A percentile compares a stretch with the other conserved stretches of the same genome.
Evolutionary conservation across 169 alveolate species (phyloP).

Genomic region (Plasmodium fragile): DNA sequence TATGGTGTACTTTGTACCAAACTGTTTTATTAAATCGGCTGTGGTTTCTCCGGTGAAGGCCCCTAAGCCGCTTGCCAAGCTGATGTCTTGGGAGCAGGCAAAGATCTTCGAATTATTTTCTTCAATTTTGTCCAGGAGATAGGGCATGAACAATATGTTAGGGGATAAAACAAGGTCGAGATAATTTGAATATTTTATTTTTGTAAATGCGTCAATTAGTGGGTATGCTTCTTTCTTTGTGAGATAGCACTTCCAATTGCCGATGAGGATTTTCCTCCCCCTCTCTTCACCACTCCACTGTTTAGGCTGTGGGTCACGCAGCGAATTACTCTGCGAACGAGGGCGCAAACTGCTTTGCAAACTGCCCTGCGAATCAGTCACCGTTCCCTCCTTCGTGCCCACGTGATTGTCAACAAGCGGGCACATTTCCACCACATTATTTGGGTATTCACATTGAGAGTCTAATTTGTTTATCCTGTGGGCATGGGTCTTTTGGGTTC

Average conservation of each 20-base stretch:
- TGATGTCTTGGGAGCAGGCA: conserved; percentile 70
- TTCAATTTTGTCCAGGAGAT: conserved; percentile 37
- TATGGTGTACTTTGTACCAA: conserved; percentile 29
- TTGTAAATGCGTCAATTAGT: conserved; percentile 37
- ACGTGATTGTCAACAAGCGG: not conserved
- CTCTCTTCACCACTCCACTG: not conserved
- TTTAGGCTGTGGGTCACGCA: no score
- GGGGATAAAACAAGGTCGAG: conserved; percentile 44
- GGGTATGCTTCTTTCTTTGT: conserved; percentile 56
- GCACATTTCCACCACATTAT: not conserved
- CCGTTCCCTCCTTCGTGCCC: not conserved
- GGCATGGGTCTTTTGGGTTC: not conserved
- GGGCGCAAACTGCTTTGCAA: not conserved
- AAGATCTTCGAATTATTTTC: conserved; percentile 56
- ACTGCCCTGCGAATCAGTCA: not conserved
- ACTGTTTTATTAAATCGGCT: conserved; percentile 80
- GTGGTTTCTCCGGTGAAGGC: conserved; percentile 87
- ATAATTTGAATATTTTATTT: conserved; percentile 42
- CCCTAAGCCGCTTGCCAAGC: conserved; percentile 78
- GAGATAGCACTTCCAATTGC: conserved; percentile 70
- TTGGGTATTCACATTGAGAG: not conserved
- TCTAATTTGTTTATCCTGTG: not conserved
- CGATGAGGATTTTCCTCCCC: conserved; percentile 63
- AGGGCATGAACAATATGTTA: conserved; percentile 64
- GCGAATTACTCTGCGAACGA: not conserved